Evolutionary conservation across 768 basidiomycete genomes (phyloP), one percentile per base, ranked within the genome.

Genomic region (Leccinum truebloodii): DNA sequence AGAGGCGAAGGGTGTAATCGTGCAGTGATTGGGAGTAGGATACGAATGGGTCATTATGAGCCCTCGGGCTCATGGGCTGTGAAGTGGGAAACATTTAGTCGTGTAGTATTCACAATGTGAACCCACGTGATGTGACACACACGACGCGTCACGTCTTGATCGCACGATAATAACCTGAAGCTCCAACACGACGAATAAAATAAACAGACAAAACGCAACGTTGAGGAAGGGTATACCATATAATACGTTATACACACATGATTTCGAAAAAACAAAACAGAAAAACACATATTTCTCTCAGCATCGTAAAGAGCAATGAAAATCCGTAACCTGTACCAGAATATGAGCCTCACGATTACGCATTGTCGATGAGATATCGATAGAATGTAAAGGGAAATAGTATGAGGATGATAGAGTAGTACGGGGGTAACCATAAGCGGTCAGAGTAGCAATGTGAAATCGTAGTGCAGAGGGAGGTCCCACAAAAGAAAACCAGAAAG

Each of bases 11-110:
- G 30, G 88, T 89, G 62, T 88, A 89, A 58, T 86, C 79, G 69
- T 88, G 85, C 35, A 90, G 74, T 49, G 86, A 79, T 65, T 82
- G 85, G 18, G 88, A 83, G 67, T 90, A 90, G 37, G 77, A 77
- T 52, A 77, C 68, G 65, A 88, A 74, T 8, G 81, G 79, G 63
- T 75, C 69, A 26, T 63, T 65, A 22, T 7, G 51, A 34, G 52
- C 7, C 2, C 60, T 48, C 22, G 73, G 41, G 28, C 6, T 37
- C 18, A 13, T 26, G 22, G 64, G 34, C 3, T 57, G 57, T 52
- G 71, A 22, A 30, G 37, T 18, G 55, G 67, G 60, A 24, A 65
- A 34, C 65, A 71, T 69, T 26, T 26, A 26, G 26, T 26, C 26
- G 26, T 26, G 26, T 26, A 26, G 64, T 39, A n/a, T 48, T 53